Evolutionary conservation across 1,284 basidiomycete species (phyloP), one percentile per base, ranked within the genome.

Genomic region (Spongispora temasekensis): DNA sequence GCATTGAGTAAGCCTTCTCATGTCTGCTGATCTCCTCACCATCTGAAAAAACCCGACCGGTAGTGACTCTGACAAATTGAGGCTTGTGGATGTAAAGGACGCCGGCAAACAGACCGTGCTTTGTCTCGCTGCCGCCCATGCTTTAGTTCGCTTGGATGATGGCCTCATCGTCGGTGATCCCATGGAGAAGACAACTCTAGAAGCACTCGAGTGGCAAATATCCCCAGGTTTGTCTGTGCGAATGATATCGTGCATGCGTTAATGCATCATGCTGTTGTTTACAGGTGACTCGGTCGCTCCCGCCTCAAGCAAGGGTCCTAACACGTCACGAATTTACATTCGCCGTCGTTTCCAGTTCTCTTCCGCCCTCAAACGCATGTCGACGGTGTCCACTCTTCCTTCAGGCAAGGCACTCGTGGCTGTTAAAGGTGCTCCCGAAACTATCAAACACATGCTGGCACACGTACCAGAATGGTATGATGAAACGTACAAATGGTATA

Each of bases 181-280:
- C 0, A 99, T 99, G 97, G 97, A 99, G 77, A 97, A 97, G 79
- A 97, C 94, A 1, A 97, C 97, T 0, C 79, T 99, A 19, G 93
- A 95, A 65, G 91, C 95, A 2, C 83, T 99, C 52, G 89, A 93
- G 61, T 99, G 97, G 97, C 87, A 89, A 65, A 76, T 99, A 23
- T 82, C 81, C 40, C 91, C 90, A 77, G 93, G 93, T 83, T 67
- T 51, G 77, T 68, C 30, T 27, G 53, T 64, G 28, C 32, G 13
- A 10, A 9, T 40, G 8, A 19, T 9, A 27, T 27, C 6, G 7
- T 2, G 13, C 7, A 12, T 44, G n/a, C 3, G n/a, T 59, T 27
- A 25, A 21, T n/a, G n/a, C n/a, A 52, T 53, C 51, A 34, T 62
- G 31, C 17, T 21, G 17, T 19, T 9, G 23, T 51, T 25, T 13